These are phyloP conservation scores for Henckelia pumila DNA, from an alignment of 257 asterid genomes.

Conservation along the genomic window DNA sequence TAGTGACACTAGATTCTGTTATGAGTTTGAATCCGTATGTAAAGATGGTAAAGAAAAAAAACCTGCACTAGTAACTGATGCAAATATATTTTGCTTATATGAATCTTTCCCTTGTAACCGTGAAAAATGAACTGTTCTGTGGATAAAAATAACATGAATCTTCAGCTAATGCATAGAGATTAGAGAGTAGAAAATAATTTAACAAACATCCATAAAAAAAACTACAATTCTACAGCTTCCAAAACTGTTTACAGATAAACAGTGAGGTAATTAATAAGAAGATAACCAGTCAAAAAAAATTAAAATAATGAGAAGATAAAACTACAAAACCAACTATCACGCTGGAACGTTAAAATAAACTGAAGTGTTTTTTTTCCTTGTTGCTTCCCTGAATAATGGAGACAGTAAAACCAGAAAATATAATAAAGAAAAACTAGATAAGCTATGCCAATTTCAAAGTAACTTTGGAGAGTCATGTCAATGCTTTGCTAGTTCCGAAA, in stretches of 20 bases:
- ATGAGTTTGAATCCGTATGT: constrained; percentile 3
- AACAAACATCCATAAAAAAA: background rate
- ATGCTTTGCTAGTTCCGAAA: background rate
- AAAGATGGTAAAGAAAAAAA: constrained; percentile 1
- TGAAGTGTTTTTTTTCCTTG: background rate
- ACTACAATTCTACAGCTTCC: constrained; percentile 1
- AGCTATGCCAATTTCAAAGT: background rate
- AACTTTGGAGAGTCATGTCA: background rate
- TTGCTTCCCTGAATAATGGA: background rate
- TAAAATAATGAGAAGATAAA: background rate
- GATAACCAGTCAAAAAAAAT: too few relatives aligned
- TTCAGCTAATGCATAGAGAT: constrained; percentile 18
- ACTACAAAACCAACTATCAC: background rate
- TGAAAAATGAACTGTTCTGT: constrained; percentile 47
- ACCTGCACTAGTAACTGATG: constrained; percentile 73
- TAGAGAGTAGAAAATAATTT: constrained; percentile 2
- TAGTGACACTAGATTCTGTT: constrained; percentile 4
- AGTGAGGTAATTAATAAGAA: background rate
- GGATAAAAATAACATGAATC: constrained; percentile 17
- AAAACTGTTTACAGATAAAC: background rate
- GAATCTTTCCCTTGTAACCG: constrained; percentile 40
- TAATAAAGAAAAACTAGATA: too few relatives aligned
- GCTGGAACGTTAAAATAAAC: background rate
- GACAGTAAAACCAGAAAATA: background rate
- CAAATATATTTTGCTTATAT: constrained; percentile 36